Evolutionary conservation across 345 rosid species (phyloP).

Genomic region (Chamaenerion angustifolium): DNA sequence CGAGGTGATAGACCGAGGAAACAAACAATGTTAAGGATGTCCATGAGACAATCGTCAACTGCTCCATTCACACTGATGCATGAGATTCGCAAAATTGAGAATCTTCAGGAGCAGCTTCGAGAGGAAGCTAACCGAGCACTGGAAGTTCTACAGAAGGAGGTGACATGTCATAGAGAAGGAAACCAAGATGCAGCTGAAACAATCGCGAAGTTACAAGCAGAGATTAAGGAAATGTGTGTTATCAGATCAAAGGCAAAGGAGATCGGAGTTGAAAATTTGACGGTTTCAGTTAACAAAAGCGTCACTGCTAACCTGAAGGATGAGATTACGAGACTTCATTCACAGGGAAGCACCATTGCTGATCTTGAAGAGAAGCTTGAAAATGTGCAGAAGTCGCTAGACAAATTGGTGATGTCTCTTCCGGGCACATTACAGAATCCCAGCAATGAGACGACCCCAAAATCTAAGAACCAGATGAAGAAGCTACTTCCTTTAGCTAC

Average conservation of each 20-base stretch:
- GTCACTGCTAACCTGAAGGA: slow-evolving; percentile 93
- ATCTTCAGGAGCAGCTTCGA: slow-evolving; percentile 95
- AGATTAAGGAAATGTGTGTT: slow-evolving; percentile 83
- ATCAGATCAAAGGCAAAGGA: slow-evolving; percentile 40
- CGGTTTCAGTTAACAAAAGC: slow-evolving; percentile 57
- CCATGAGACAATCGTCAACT: slow-evolving; percentile 86
- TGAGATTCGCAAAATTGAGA: slow-evolving; percentile 97
- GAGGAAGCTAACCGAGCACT: slow-evolving; percentile 92
- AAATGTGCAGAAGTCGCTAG: slow-evolving; percentile 93
- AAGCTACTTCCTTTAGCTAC: slow-evolving; percentile 69
- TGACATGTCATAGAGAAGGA: slow-evolving; percentile 89
- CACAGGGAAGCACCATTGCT: slow-evolving; percentile 90
- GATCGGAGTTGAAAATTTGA: slow-evolving; percentile 37
- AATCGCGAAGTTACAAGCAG: slow-evolving; percentile 90
- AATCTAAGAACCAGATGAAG: slow-evolving; percentile 60
- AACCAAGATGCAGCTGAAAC: slow-evolving; percentile 99
- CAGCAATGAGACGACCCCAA: slow-evolving; percentile 36
- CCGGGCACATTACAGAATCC: slow-evolving; percentile 39
- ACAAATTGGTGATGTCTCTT: slow-evolving; percentile 91
- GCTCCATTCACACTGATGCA: slow-evolving; percentile 96
- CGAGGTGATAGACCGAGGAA: slow-evolving; percentile 46
- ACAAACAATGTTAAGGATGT: slow-evolving; percentile 45
- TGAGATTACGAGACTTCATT: slow-evolving; percentile 96
- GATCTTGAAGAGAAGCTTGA: slow-evolving; percentile 91
- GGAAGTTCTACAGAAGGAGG: slow-evolving; percentile 95